Evolutionary conservation across 768 basidiomycete species (phyloP), one percentile per base, ranked within the genome.

Genomic region (Suillus americanus): DNA sequence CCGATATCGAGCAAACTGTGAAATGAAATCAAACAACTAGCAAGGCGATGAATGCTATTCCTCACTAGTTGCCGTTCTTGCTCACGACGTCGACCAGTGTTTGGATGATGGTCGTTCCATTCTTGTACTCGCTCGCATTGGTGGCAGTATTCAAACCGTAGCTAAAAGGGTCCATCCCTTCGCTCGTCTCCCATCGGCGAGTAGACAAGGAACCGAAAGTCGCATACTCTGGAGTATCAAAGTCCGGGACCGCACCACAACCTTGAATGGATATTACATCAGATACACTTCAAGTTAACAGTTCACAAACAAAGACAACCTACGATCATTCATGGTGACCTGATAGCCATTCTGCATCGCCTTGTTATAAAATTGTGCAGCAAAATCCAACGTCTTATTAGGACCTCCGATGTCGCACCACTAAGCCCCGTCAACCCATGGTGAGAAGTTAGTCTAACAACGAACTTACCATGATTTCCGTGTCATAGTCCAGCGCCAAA

Each of bases 51-150:
- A 9, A 20, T 28, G 56, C 0, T 13, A 41, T 28, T 8, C 69
- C 82, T 69, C 66, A 85, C 85, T 81, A 88, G 69, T 88, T 87
- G 14, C 87, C 86, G 64, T 85, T 85, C 77, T 88, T 88, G 35
- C 85, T 84, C 23, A 82, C 86, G 65, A 88, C 81, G 65, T 87
- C 85, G 35, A 85, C 81, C 60, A 87, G 68, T 0, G 79, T 83
- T 59, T 82, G 83, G 3, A 87, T 72, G 53, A 86, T 83, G 14
- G 79, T 78, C 2, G 81, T 74, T 0, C 79, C 81, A 60, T 81
- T 82, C 75, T 82, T 86, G 68, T 85, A 87, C 62, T 82, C 67
- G 23, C 68, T 70, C 1, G 77, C 72, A 61, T 75, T 70, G 37
- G 84, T 85, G 12, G 76, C 79, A 3, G 75, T 73, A 66, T 84